Evolutionary conservation across 1,284 basidiomycete species (phyloP), one percentile per base, ranked within the genome.

Genomic region (Papiliotrema laurentii): DNA sequence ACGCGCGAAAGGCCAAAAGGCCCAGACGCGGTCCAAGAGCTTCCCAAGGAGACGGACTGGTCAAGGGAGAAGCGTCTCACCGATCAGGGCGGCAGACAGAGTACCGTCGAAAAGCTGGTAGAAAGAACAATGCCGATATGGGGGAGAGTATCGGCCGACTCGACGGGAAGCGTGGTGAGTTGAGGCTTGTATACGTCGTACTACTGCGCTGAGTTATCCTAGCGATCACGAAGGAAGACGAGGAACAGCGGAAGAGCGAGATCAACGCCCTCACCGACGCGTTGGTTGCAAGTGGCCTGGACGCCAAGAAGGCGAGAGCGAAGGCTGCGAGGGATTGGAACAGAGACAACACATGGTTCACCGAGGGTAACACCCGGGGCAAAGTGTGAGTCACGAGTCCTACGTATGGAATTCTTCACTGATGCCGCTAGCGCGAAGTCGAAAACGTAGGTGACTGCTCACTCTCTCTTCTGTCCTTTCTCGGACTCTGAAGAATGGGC

Each of bases 31-130:
- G 63, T 13, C 63, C 60, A 10, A 44, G 48, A 3, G 50, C 57
- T 26, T 64, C 58, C 43, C 55, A 48, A 2, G 46, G 46, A 1
- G 55, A 58, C 1, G 63, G 63, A 4, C 51, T 72, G 5, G 68
- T 68, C 38, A 63, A 67, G 43, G 68, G 68, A 14, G 64, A 66
- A 49, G 68, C 70, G 2, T 68, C 64, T 0, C 63, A 61, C 35
- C 51, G 51, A n/a, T 69, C 66, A 13, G 70, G 70, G 1, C 36
- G 66, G 5, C 70, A 72, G 49, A 72, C 70, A 0, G 66, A 68
- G 16, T 66, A 66, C 39, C 46, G 39, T 4, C 54, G 60, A 21
- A 69, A 69, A 44, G 58, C 63, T 2, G 68, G 63, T 5, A 42
- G 58, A 11, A 58, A 61, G 34, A 64, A 58, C 40, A 64, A 63